Base-by-base conservation (phyloP, 495 filamentous ascomycete species). In the Terfezia claveryi region DNA sequence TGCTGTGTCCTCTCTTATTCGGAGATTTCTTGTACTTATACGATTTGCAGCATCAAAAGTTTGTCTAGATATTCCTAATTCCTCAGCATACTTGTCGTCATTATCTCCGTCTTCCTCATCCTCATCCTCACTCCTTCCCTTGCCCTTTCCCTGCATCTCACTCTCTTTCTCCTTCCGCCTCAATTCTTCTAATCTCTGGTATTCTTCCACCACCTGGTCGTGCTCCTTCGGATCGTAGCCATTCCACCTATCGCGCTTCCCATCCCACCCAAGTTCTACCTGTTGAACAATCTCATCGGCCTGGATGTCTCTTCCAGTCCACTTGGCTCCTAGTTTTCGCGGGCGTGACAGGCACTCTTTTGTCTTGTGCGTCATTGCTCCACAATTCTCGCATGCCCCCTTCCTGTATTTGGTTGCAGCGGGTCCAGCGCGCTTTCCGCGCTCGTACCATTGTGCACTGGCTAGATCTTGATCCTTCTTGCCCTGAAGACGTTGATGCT, bases 201-300 rank as follows among this genome's bases (percentile, higher is more conserved):
- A 94, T 61, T 95, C 86, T 37, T 91, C 79, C 27, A 95, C 78
- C 3, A 95, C 87, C 54, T 77, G 73, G 55, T 74, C 73, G 64
- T 94, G 94, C 69, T 95, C 85, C 61, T 75, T 76, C 2, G 89
- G 74, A 68, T 96, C 88, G 69, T 93, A 98, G 27, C 87, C 87
- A 67, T 94, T 94, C 88, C 89, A 98, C 46, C 89, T 76, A 70
- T 98, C 91, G 61, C 91, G 73, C 72, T 98, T 98, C n/a, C 91
- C 91, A 69, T 96, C 91, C 87, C 89, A 98, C 3, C 87, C 85
- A 23, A 94, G 68, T 52, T 83, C 75, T 20, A 93, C 83, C 55
- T 88, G 77, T 63, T 91, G 80, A 44, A 93, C 71, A n/a, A 80
- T 68, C 64, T 95, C 87, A 68, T 98, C 91, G 23, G 87, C 86